A percentile compares a stretch with the other conserved stretches of the same genome.
Evolutionary conservation across 2,329 filamentous ascomycete species (phyloP).

Genomic region (Podosphaera xanthii): DNA sequence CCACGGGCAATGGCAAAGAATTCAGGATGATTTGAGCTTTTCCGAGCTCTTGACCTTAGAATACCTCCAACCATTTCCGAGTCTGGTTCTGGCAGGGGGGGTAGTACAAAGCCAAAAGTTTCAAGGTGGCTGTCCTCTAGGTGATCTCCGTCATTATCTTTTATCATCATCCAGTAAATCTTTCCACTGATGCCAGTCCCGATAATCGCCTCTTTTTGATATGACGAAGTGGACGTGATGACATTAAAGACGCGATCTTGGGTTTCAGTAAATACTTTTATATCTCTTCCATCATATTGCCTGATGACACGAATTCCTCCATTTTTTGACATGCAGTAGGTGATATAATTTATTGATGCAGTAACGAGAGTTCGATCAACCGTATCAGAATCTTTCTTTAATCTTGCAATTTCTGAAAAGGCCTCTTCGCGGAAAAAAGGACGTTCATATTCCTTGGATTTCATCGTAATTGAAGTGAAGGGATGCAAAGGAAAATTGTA

Average conservation of each 20-base stretch:
- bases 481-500: slow-evolving; percentile 95
- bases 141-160: slow-evolving; percentile 53
- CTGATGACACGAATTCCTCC: slow-evolving; percentile 82
- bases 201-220: slow-evolving; percentile 57
- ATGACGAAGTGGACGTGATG: slow-evolving; percentile 47
- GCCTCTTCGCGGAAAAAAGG: slow-evolving; percentile 52
- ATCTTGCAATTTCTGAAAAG: slow-evolving; percentile 75
- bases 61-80: slow-evolving; percentile 81
- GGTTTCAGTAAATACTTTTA: slow-evolving; percentile 75
- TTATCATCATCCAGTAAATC: slow-evolving; percentile 84
- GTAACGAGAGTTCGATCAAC: slow-evolving; percentile 83
- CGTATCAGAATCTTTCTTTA: slow-evolving; percentile 97
- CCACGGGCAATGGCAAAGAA: slow-evolving; percentile 90
- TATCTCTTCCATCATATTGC: slow-evolving; percentile 79
- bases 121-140: slow-evolving; percentile 61
- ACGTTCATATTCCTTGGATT: slow-evolving; percentile 30
- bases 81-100: slow-evolving; percentile 64
- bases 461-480: slow-evolving; percentile 72
- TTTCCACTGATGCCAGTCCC: slow-evolving; percentile 86
- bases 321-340: slow-evolving; percentile 82
- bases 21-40: slow-evolving; percentile 70
- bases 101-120: slow-evolving; percentile 69
- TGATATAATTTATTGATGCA: slow-evolving; percentile 75
- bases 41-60: slow-evolving; percentile 83
- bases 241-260: slow-evolving; percentile 93